Evolutionary conservation across 2,329 filamentous ascomycete species (phyloP), one percentile per base, ranked within the genome.

Genomic region (Lasiodiplodia sp.): DNA sequence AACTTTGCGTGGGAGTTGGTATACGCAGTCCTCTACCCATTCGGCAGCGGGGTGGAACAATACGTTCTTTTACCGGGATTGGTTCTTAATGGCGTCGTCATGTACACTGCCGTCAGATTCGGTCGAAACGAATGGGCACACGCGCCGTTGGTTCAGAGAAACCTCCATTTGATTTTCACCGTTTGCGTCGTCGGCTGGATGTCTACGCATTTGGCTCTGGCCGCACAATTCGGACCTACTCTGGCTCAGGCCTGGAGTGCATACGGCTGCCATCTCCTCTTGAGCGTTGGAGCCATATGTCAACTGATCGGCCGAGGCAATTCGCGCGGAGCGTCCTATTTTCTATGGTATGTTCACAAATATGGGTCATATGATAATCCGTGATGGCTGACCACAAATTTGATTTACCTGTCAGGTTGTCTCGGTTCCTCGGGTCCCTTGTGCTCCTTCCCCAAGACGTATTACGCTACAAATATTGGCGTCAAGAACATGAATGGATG

Each of bases 1-100:
- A 87, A 87, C 69, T 79, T 86, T 40, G 81, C 81, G 1, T 87
- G 85, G 85, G 85, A 87, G 72, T 74, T 85, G 2, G 77, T 87
- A 66, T 85, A 84, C 75, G 80, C 80, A 2, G 75, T 85, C 28
- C 72, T 74, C 1, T 72, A 84, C 11, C 51, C 51, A 28, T 53
- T 53, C 51, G 23, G 28, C 8, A 28, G 51, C 16, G 21, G 8
- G 6, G 21, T 25, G n/a, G 85, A 87, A 72, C 76, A 76, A 14
- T 70, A 76, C 18, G 82, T 83, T 34, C 86, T 86, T 73, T 71
- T 70, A 0, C 70, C 82, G 62, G 87, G 86, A 85, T 78, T 87
- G 38, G 52, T 85, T 3, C 79, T 87, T 18, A 85, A 87, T 74
- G 69, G 83, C 14, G 79, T 79, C 2, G 78, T 87, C 38, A 75